Base-by-base conservation (phyloP, 257 asterid species). In the Salvia miltiorrhiza region DNA sequence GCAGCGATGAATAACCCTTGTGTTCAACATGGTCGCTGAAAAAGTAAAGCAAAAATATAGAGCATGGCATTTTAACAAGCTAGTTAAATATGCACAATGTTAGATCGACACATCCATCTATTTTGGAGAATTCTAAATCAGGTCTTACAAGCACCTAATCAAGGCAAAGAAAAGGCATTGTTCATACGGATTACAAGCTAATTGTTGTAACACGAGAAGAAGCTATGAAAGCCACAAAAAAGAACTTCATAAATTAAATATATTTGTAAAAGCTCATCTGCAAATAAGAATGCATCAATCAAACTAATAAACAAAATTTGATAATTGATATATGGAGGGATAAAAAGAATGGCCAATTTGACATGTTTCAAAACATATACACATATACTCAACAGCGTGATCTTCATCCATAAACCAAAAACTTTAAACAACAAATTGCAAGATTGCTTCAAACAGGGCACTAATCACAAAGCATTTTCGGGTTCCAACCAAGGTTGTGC, bases 1-100 rank as follows among this genome's bases (percentile, higher is more conserved):
- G 77, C 54, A 90, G 92, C 28, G 99, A 90, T 3, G 96, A 86
- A 73, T 85, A 87, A 43, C 86, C 90, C 78, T 93, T 87, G 47
- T 73, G 87, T 71, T 78, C 80, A 55, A 71, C 78, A 67, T 73
- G 72, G 20, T 79, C 85, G 39, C 97, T 88, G 87, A 63, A 79
- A 70, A 59, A 71, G 40, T 37, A 26, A 5, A 5, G 0, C 14
- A 24, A 23, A 24, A 26, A 26, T 14, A 24, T 16, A 68, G 40
- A 37, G 43, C 43, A 37, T 37, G 43, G 43, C 43, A 37, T 37
- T 7, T 37, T 37, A 37, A 71, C 69, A 65, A 68, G 39, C 20
- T 33, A 28, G 19, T 30, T 26, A 26, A 63, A 56, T 9, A 68
- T 40, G 6, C 9, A 33, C 50, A 28, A 20, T 30, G 2, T 17